Evolutionary conservation across 495 filamentous ascomycete genomes (phyloP), one percentile per base, ranked within the genome.

Genomic region (Halenospora varia): DNA sequence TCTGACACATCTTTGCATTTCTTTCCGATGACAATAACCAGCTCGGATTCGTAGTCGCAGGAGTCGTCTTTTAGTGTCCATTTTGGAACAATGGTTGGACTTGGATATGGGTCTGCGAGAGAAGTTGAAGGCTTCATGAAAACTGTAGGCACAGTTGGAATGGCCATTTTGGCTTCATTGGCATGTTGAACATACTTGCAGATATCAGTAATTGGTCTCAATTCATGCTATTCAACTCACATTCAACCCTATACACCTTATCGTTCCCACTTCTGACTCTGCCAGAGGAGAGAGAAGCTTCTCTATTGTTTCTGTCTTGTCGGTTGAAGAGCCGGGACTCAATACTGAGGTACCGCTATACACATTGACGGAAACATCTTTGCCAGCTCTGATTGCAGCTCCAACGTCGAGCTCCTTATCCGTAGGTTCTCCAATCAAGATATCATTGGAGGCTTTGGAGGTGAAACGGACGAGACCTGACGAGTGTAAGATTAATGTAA

Each of bases 391-490:
- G 19, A 83, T 69, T 10, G 81, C 80, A 48, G 77, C 62, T 46
- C 80, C 82, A 22, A 85, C 74, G 56, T 85, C 79, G 25, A 84
- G 54, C 11, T 75, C 59, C 9, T 68, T 60, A 59, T 82, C 75
- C 20, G 77, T 66, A 15, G 82, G 82, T 67, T 85, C 76, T 26
- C 82, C 82, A 63, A 85, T 79, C 42, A 84, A 67, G 57, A 80
- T 66, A 54, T 73, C 77, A 62, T 67, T 63, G 58, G 76, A 72
- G 11, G 74, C 78, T 66, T 77, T 80, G 55, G 83, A 77, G 45
- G 76, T 69, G 59, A 85, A 85, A 53, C 82, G 78, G 61, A 84
- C 79, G 63, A 85, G 74, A 65, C 82, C 82, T 84, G 57, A 15
- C 4, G 46, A 2, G 17, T 41, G 51, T 25, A 8, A 20, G 29